Base-by-base conservation (phyloP, 148 eudicot species). In the Rhododendron simsii region DNA sequence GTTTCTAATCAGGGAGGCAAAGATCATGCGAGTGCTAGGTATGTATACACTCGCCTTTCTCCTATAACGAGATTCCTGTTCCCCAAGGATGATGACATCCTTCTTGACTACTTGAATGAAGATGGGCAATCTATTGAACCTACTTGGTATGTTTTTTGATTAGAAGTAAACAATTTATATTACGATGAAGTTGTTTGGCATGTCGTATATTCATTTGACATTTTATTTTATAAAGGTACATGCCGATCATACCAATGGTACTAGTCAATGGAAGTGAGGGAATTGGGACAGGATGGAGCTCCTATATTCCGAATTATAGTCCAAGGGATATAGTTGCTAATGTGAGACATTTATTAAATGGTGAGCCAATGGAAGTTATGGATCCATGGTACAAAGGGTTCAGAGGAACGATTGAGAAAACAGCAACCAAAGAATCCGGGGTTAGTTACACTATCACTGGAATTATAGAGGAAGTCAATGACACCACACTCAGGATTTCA, bases 201-300 rank as follows among this genome's bases (percentile, higher is more conserved):
- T 65, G 12, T 65, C 2, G n/a, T 63, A 63, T n/a, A 39, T 67
- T 39, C 51, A 80, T 4, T 85, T 45, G 37, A 7, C 3, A 57
- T 76, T 33, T 86, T 94, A 57, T 76, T 33, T 86, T 94, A 84
- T 67, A 41, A 88, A 97, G 99, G 99, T 97, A 94, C 85, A 89
- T 94, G 84, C 99, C 61, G 3, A 82, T 94, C 33, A 91, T 97
- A 63, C 99, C 99, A 33, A 92, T 87, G 88, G 99, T 97, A 84
- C 89, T 97, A 26, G 98, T 97, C 28, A 97, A 97, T 87, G 99
- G 99, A 80, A 94, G 98, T 91, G 98, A 97, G 94, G 99, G 98
- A 53, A 97, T 97, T 55, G 99, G 99, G 75, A 97, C 98, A 23
- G 99, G 99, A 20, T 97, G 99, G 99, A 97, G 99, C 88, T 87